Evolutionary conservation across 2,329 filamentous ascomycete genomes (phyloP).

Genomic region (Hypoxylon sp.): DNA sequence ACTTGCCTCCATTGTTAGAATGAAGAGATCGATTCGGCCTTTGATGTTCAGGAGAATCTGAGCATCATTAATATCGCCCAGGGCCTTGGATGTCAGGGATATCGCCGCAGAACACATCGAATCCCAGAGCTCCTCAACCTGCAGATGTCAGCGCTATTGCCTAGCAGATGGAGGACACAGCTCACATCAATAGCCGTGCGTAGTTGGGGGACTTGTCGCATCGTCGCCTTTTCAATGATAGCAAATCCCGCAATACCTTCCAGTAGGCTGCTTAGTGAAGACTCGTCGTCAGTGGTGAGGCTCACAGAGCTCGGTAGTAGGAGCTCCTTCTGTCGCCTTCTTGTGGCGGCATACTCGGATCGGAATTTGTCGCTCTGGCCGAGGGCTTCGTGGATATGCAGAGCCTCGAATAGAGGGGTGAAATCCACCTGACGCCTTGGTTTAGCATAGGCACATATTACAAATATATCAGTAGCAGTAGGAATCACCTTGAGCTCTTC

Average conservation of each 20-base stretch:
- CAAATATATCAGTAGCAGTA: not conserved
- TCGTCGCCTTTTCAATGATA: slow-evolving; percentile 94
- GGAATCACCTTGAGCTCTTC: slow-evolving; percentile 78
- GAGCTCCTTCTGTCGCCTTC: slow-evolving; percentile 91
- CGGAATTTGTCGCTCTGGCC: slow-evolving; percentile 93
- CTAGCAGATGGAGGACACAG: not conserved
- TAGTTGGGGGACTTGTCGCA: slow-evolving; percentile 86
- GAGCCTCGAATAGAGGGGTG: slow-evolving; percentile 90
- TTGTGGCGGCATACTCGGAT: slow-evolving; percentile 89
- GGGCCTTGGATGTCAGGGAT: slow-evolving; percentile 80
- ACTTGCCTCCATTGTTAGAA: slow-evolving; percentile 94
- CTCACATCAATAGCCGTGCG: slow-evolving; percentile 84
- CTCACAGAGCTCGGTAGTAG: slow-evolving; percentile 82
- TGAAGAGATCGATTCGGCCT: slow-evolving; percentile 90
- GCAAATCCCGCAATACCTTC: slow-evolving; percentile 97
- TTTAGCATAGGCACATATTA: slow-evolving; percentile 15
- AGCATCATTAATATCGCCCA: slow-evolving; percentile 85
- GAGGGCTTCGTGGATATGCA: slow-evolving; percentile 96
- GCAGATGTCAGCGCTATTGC: slow-evolving; percentile 23
- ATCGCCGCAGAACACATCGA: slow-evolving; percentile 95
- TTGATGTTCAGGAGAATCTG: slow-evolving; percentile 95
- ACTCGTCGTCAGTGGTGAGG: slow-evolving; percentile 84
- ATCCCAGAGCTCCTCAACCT: slow-evolving; percentile 99
- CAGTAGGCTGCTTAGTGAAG: slow-evolving; percentile 87
- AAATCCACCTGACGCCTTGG: slow-evolving; percentile 77